Percentiles rank a stretch among this genome's conserved stretches.
Evolutionary conservation across 2,329 filamentous ascomycete genomes (phyloP).

Genomic region (Colletotrichum tabaci): DNA sequence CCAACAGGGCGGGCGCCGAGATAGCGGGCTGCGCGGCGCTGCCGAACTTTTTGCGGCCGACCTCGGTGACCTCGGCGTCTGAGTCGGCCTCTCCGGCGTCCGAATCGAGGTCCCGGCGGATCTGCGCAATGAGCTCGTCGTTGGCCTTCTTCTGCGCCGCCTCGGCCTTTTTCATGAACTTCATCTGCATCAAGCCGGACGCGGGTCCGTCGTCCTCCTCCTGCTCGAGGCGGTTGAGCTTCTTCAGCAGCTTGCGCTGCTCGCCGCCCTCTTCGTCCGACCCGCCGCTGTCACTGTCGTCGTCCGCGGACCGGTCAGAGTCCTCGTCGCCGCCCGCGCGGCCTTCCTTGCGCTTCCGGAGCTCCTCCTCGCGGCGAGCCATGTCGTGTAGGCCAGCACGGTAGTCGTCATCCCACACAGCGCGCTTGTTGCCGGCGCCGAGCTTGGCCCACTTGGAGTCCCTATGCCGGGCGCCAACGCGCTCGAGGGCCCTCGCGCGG

Average conservation of each 20-base stretch:
- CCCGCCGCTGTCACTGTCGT: slow-evolving; percentile 68
- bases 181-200: slow-evolving; percentile 84
- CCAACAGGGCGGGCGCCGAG: slow-evolving; percentile 49
- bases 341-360: slow-evolving; percentile 84
- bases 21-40: slow-evolving; percentile 54
- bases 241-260: slow-evolving; percentile 56
- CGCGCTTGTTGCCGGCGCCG: slow-evolving; percentile 82
- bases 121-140: slow-evolving; percentile 79
- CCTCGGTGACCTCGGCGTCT: slow-evolving; percentile 68
- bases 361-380: slow-evolving; percentile 85
- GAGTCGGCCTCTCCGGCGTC: slow-evolving; percentile 66
- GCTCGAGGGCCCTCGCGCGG: slow-evolving; percentile 83
- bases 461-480: slow-evolving; percentile 87
- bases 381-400: slow-evolving; percentile 84
- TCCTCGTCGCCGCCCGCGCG: slow-evolving; percentile 63
- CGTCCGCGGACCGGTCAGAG: slow-evolving; percentile 68
- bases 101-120: slow-evolving; percentile 81
- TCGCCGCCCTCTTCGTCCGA: slow-evolving; percentile 63
- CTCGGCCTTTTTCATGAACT: slow-evolving; percentile 95
- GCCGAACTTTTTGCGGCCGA: slow-evolving; percentile 81
- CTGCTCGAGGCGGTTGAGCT: slow-evolving; percentile 62
- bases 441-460: slow-evolving; percentile 95
- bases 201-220: slow-evolving; percentile 66
- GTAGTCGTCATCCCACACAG: slow-evolving; percentile 91
- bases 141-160: slow-evolving; percentile 83